Base-by-base conservation (phyloP, 331 rosid species). In the Ulmus americana region DNA sequence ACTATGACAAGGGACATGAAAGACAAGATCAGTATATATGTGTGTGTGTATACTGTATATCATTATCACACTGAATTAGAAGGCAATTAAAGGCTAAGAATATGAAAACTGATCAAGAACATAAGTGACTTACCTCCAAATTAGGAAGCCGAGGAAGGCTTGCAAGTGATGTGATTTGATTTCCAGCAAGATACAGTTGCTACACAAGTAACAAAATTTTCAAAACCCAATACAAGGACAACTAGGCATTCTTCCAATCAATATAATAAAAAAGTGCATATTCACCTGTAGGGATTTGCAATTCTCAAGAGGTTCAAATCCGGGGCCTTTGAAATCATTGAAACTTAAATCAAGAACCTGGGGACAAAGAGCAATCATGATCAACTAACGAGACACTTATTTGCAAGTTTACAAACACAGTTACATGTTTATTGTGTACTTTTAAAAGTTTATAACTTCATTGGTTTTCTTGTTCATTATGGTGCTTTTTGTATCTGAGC, bases 131-230 rank as follows among this genome's bases (percentile, higher is more conserved):
- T 82, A 84, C 98, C 98, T 94, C 97, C 86, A 94, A 82, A 84
- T 90, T 94, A 56, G 96, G 95, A 74, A 94, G 96, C 64, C 79
- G 96, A 0, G 99, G 99, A 53, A 94, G 96, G 84, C 96, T 94
- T 60, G 88, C 95, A 79, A 94, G 77, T 54, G 99, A 90, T 9
- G 97, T 94, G 77, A 94, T 87, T 81, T 94, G 99, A 75, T 94
- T 94, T 67, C 99, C 99, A 78, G 99, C 96, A 74, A 94, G 96
- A 79, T 94, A 94, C 45, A 94, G 86, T 90, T 94, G 99, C 99
- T 94, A 64, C 65, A 80, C 60, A 20, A 65, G 76, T 73, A 7
- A 65, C 16, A 57, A 60, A 45, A 43, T 16, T 55, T 59, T 43
- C 55, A 65, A 43, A 59, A 49, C 38, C 52, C 44, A 13, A 43